phyloP scores from a whole-genome alignment of 2,329 filamentous ascomycete species.

The Geosmithia putterillii region DNA sequence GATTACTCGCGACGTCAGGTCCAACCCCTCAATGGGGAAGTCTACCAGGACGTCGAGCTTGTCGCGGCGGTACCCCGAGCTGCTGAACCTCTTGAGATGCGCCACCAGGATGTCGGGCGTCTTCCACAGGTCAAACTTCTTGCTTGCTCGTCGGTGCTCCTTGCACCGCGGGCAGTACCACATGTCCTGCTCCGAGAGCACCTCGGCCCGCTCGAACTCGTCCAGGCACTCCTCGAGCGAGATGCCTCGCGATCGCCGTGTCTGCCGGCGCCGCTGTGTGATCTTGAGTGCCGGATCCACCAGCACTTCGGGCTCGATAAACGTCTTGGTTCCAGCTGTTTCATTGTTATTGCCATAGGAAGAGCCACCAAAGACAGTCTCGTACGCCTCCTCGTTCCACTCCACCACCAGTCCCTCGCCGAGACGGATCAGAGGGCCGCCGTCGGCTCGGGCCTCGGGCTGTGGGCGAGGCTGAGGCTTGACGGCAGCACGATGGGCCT shows the following conservation, averaged over 20 bases:
- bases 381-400: slow-evolving; percentile 61
- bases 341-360: slow-evolving; percentile 29
- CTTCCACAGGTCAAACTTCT: slow-evolving; percentile 97
- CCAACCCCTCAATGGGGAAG: slow-evolving; percentile 79
- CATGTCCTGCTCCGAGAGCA: slow-evolving; percentile 87
- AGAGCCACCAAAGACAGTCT: slow-evolving; percentile 50
- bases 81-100: slow-evolving; percentile 92
- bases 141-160: slow-evolving; percentile 80
- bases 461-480: slow-evolving; percentile 18
- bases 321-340: slow-evolving; percentile 39
- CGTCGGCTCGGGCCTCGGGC: slow-evolving; percentile 26
- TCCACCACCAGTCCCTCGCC: slow-evolving; percentile 82
- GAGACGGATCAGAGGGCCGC: slow-evolving; percentile 59
- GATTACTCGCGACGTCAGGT: slow-evolving; percentile 69
- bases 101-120: slow-evolving; percentile 89
- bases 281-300: slow-evolving; percentile 54
- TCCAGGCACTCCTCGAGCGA: slow-evolving; percentile 82
- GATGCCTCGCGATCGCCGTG: slow-evolving; percentile 47
- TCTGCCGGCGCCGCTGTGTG: slow-evolving; percentile 51
- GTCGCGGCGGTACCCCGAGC: slow-evolving; percentile 67
- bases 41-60: slow-evolving; percentile 88
- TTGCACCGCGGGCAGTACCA: slow-evolving; percentile 98
- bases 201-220: slow-evolving; percentile 88
- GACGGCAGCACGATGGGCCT: slow-evolving; percentile 18
- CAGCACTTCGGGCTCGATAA: slow-evolving; percentile 35